phyloP scores from a whole-genome alignment of 1,284 basidiomycete species.

The Melampsora abietis-canadensis region DNA sequence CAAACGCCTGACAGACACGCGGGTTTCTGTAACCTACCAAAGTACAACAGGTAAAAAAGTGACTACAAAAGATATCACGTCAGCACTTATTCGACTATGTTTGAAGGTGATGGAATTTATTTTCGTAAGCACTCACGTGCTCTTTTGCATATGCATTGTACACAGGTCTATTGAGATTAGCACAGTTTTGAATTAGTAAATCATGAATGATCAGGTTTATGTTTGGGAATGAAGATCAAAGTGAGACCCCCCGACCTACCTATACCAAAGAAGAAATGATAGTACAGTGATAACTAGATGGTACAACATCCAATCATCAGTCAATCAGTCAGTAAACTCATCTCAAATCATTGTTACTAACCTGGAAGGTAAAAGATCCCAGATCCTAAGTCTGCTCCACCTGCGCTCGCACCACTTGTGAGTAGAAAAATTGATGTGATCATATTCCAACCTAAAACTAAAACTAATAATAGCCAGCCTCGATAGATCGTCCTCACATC shows the following conservation, averaged over 20 bases:
- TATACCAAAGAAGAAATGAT: conserved; percentile 87
- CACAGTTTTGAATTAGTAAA: not conserved
- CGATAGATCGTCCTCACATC: conserved; percentile 66
- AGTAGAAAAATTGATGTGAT: conserved; percentile 84
- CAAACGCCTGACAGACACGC: not conserved
- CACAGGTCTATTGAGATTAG: conserved; percentile 17
- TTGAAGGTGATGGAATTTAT: not conserved
- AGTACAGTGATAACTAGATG: conserved; percentile 72
- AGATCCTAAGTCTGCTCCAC: conserved; percentile 66
- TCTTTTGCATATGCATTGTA: conserved; percentile 42
- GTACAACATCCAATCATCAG: conserved; percentile 52
- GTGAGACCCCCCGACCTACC: conserved; percentile 1
- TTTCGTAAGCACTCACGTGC: conserved; percentile 9
- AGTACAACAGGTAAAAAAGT: conserved; percentile 40
- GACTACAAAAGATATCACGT: conserved; percentile 21
- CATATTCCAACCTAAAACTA: conserved; percentile 81
- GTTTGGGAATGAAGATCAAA: not conserved
- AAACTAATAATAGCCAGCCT: conserved; percentile 57
- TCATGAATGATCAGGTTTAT: not conserved
- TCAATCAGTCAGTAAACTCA: not conserved
- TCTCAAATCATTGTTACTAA: not conserved
- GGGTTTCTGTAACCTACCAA: conserved; percentile 18
- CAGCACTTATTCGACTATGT: too few species aligned
- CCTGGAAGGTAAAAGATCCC: conserved; percentile 60
- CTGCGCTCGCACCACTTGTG: conserved; percentile 69